Evolutionary conservation across 2,329 filamentous ascomycete species (phyloP), one percentile per base, ranked within the genome.

Genomic region (Helminthosporium solani): DNA sequence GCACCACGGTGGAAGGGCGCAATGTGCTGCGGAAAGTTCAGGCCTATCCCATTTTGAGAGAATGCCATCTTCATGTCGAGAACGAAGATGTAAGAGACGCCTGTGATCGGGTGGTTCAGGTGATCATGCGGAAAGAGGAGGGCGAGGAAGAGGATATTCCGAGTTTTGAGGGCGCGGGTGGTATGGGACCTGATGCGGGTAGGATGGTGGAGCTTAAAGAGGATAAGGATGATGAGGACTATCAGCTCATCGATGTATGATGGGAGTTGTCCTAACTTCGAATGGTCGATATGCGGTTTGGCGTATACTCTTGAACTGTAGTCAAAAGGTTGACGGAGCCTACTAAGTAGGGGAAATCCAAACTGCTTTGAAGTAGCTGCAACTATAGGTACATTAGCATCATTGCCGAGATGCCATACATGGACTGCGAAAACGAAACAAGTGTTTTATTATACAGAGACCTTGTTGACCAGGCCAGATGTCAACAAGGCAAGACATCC

Each of bases 21-120:
- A 87, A 95, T 6, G 73, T 81, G 44, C 76, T 97, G 78, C 80
- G 90, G 15, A 74, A 79, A 15, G 77, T 92, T 36, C 88, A 90
- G 59, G 88, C 96, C 1, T 99, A 99, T 68, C 89, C 91, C 0
- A 84, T 97, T 37, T 77, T 97, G 16, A 79, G 94, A 41, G 94
- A 97, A 70, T 86, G 87, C 25, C 94, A 99, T 75, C 61, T 86
- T 52, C 81, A 84, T 18, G 83, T 90, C 3, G 78, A 90, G 18
- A 78, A 96, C 61, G 90, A 95, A 36, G 85, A 78, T 14, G 88
- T 97, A 2, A 79, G 81, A 54, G 91, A 96, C 58, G 88, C 84
- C 0, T 95, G 88, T 61, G 94, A 97, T 68, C 80, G 94, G 46
- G 66, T 97, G 42, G 94, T 99, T 37, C 90, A 99, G 66, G 84